Conservation (phyloP, 441 rosid species). For the Mallotus repandus region DNA sequence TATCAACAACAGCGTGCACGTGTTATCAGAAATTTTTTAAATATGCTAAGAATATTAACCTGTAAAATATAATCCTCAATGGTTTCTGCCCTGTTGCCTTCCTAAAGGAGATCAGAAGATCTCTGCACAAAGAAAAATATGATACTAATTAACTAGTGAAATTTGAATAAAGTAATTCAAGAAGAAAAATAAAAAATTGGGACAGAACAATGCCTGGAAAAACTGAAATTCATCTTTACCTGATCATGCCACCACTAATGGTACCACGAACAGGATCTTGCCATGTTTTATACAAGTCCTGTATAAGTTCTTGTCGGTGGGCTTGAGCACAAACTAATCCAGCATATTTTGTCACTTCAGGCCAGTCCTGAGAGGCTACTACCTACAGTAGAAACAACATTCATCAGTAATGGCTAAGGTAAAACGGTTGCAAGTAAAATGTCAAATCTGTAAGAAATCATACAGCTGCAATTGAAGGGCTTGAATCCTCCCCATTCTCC, state of each 20-base stretch:
- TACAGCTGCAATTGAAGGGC: conserved; percentile 98
- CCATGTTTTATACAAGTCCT: conserved; percentile 94
- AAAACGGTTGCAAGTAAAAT: neutral
- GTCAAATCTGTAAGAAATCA: conserved; percentile 11
- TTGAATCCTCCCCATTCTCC: conserved; percentile 93
- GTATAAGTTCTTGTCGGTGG: conserved; percentile 96
- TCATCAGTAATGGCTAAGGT: conserved; percentile 15
- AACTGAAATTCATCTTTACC: conserved; percentile 40
- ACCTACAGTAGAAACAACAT: conserved; percentile 48
- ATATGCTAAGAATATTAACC: conserved; percentile 34
- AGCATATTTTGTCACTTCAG: conserved; percentile 96
- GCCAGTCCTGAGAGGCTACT: conserved; percentile 99
- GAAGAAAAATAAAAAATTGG: neutral
- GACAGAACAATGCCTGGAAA: neutral
- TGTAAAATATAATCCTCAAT: conserved; percentile 85
- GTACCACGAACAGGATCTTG: conserved; percentile 97
- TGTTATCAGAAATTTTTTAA: neutral
- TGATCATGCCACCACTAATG: conserved; percentile 96
- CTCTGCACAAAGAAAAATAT: conserved; percentile 45
- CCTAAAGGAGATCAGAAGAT: conserved; percentile 85
- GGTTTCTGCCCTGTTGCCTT: conserved; percentile 99
- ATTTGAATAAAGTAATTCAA: neutral
- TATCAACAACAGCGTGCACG: neutral
- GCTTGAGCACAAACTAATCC: conserved; percentile 99
- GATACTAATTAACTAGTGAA: neutral